phyloP scores from a whole-genome alignment of 768 basidiomycete genomes.

The Pisolithus tinctorius region DNA sequence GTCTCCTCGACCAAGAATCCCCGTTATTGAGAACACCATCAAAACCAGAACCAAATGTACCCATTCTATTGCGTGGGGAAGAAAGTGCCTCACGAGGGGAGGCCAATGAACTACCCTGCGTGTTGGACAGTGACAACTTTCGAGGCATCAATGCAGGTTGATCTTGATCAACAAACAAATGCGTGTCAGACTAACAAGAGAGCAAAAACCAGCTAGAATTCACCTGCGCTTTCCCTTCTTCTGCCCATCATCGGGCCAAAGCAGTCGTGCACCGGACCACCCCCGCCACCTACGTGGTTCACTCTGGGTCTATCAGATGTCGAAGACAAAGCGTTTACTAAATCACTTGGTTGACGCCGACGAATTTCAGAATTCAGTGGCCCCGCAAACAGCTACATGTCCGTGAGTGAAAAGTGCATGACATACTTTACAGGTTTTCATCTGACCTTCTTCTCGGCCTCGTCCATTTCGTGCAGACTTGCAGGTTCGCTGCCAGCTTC shows the following conservation, averaged over 20 bases:
- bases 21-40: slow-evolving; percentile 63
- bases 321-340: slow-evolving; percentile 52
- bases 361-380: slow-evolving; percentile 81
- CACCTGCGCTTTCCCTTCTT: slow-evolving; percentile 69
- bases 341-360: slow-evolving; percentile 75
- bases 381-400: slow-evolving; percentile 66
- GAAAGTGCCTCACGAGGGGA: slow-evolving; percentile 57
- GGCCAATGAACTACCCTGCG: slow-evolving; percentile 40
- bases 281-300: slow-evolving; percentile 40
- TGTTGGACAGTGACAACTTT: slow-evolving; percentile 62
- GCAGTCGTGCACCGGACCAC: slow-evolving; percentile 58
- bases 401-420: slow-evolving; percentile 20
- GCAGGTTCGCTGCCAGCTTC: slow-evolving; percentile 69
- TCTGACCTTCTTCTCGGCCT: slow-evolving; percentile 82
- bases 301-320: slow-evolving; percentile 57
- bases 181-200: slow-evolving; percentile 5
- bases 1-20: slow-evolving; percentile 67
- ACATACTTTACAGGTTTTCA: slow-evolving; percentile 5
- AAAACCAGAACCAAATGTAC: slow-evolving; percentile 53
- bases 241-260: slow-evolving; percentile 53
- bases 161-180: slow-evolving; percentile 36
- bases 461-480: slow-evolving; percentile 70
- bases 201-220: slow-evolving; percentile 1
- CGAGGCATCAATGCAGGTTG: slow-evolving; percentile 52
- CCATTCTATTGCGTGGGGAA: slow-evolving; percentile 59